Conservation (phyloP, 73 alveolate genomes). For the Vitrella brassicaformis region DNA sequence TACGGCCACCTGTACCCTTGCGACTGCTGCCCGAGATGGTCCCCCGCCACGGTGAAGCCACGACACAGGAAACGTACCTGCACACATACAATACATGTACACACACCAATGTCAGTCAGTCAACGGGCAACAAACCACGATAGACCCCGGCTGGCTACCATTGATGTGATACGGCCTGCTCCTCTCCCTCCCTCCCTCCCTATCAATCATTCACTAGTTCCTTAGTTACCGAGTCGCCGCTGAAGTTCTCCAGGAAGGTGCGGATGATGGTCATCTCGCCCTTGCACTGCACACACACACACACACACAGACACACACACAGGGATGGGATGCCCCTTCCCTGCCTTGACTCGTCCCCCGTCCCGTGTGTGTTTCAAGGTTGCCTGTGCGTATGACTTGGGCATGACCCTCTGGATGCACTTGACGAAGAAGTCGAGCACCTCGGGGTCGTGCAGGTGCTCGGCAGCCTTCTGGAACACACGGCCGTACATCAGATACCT, state of each 20-base stretch:
- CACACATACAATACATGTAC: neutral
- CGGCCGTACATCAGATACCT: constrained; percentile 74
- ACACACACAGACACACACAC: neutral
- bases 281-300: neutral
- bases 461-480: constrained; percentile 59
- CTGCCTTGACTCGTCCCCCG: neutral
- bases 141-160: too few species aligned
- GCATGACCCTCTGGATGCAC: constrained; percentile 60
- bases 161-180: too few species aligned
- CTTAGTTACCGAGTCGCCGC: too few species aligned
- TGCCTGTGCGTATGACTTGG: constrained; percentile 61
- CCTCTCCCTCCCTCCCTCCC: too few species aligned
- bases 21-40: constrained; percentile 56
- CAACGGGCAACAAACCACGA: too few species aligned
- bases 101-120: too few species aligned
- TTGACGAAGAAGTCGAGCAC: constrained; percentile 58
- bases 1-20: constrained; percentile 74
- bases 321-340: too few species aligned
- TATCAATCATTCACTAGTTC: too few species aligned
- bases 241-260: constrained; percentile 69
- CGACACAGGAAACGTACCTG: constrained; percentile 35
- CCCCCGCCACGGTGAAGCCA: constrained; percentile 61
- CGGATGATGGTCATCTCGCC: constrained; percentile 51
- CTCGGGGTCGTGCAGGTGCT: constrained; percentile 47
- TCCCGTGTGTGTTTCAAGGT: neutral